Evolutionary conservation across 768 basidiomycete genomes (phyloP).

Genomic region (Obba rivulosa): DNA sequence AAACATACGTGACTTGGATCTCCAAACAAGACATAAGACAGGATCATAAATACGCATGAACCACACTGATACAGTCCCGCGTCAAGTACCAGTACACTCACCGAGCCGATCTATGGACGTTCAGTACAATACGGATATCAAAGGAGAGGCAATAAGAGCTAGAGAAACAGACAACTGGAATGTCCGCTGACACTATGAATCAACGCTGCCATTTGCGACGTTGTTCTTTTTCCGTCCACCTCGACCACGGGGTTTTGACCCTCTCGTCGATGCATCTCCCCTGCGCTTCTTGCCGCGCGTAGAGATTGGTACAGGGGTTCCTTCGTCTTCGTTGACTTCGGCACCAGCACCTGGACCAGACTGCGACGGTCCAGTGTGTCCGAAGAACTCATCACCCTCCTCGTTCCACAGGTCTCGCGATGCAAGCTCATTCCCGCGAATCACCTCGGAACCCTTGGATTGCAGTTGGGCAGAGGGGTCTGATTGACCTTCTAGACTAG

Average conservation of each 20-base stretch:
- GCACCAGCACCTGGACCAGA: conserved; percentile 12
- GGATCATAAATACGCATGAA: too few relatives aligned
- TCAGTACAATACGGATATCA: too few relatives aligned
- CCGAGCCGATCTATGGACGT: too few relatives aligned
- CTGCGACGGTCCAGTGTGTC: conserved; percentile 38
- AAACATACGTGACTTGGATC: too few relatives aligned
- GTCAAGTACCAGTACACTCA: too few relatives aligned
- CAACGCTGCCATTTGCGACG: conserved; percentile 12
- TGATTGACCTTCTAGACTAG: conserved; percentile 45
- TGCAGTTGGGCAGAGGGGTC: conserved; percentile 29
- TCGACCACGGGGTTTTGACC: conserved; percentile 26
- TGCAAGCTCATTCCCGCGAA: conserved; percentile 31
- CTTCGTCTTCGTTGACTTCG: conserved; percentile 24
- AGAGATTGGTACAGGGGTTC: conserved; percentile 18
- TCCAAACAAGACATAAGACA: too few relatives aligned
- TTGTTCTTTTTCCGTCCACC: conserved; percentile 18
- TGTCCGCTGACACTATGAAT: conserved; percentile 3
- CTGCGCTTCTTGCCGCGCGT: conserved; percentile 14
- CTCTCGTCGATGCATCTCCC: conserved; percentile 23
- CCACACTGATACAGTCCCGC: too few relatives aligned
- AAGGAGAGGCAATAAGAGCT: too few relatives aligned
- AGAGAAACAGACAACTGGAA: too few relatives aligned
- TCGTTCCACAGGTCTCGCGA: conserved; percentile 77
- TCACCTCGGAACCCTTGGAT: conserved; percentile 30
- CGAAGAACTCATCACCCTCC: conserved; percentile 84